Evolutionary conservation across 108 stramenopile genomes (phyloP), one percentile per base, ranked within the genome.

Genomic region (Cylindrotheca closterium): DNA sequence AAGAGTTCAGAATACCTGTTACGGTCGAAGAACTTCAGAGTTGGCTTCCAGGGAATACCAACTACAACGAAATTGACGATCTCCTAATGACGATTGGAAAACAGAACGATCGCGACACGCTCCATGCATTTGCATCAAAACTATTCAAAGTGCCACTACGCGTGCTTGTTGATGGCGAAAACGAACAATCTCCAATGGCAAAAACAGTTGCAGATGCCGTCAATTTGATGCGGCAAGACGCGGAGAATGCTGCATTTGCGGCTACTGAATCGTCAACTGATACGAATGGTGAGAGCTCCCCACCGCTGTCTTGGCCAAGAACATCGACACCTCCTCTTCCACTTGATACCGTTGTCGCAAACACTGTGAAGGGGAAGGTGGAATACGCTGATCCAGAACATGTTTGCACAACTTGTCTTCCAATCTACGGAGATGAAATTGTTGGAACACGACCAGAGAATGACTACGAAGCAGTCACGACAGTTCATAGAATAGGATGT

Each of bases 361-460:
- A 29, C 4, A 22, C 17, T 8, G 18, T 23, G 23, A 50, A 70
- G 17, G 58, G 47, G 47, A 51, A 58, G 34, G 70, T 55, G 18
- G 83, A 84, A 45, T 81, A 78, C 51, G 92, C 92, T 19, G 89
- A 90, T 62, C 75, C 83, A 22, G 92, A 93, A 48, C 79, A 84
- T 54, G 50, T 88, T 7, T 93, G 92, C 58, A 56, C 56, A 21
- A 58, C 71, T 49, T 93, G 92, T 62, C 72, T 93, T 4, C 92
- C 92, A 15, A 75, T 93, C 18, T 67, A 73, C 31, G 92, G 87
- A 8, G 92, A 93, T 60, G 79, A 80, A 8, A 93, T 93, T 59
- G 61, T 93, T 28, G 92, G 92, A 45, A 93, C 89, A 12, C 72
- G 68, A 52, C 75, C 71, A 23, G 57, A 49, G 15, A 59, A 54